Evolutionary conservation across 352 stramenopile genomes (phyloP).

Genomic region (Phytophthora cactorum): DNA sequence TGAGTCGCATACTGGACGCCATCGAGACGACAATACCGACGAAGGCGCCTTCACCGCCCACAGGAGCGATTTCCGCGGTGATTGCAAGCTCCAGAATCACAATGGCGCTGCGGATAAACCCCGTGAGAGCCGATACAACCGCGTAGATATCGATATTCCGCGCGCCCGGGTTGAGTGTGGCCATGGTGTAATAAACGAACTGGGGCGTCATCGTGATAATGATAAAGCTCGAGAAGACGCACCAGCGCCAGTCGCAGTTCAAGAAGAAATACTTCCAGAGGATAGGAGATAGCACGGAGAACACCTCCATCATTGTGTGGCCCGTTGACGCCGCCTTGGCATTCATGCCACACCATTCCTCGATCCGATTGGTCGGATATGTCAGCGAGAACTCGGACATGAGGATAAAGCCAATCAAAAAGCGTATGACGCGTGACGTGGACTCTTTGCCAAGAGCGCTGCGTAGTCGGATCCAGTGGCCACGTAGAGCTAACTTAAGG

Average conservation of each 20-base stretch:
- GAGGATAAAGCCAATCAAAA: slow-evolving; percentile 54
- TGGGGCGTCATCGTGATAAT: slow-evolving; percentile 41
- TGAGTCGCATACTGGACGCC: slow-evolving; percentile 42
- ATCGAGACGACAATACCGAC: slow-evolving; percentile 54
- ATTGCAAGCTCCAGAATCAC: slow-evolving; percentile 50
- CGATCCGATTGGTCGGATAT: slow-evolving; percentile 44
- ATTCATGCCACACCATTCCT: slow-evolving; percentile 51
- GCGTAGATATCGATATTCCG: slow-evolving; percentile 41
- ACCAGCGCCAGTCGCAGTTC: slow-evolving; percentile 47
- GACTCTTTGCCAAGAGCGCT: slow-evolving; percentile 40
- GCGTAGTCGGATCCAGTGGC: slow-evolving; percentile 47
- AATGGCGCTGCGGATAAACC: slow-evolving; percentile 42
- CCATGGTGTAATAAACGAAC: slow-evolving; percentile 38
- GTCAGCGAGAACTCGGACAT: slow-evolving; percentile 56
- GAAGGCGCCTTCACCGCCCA: slow-evolving; percentile 48
- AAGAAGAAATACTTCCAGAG: slow-evolving; percentile 42
- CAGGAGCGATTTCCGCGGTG: slow-evolving; percentile 48
- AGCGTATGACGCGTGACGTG: slow-evolving; percentile 43
- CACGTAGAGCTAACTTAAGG: slow-evolving; percentile 29
- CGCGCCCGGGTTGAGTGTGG: slow-evolving; percentile 27
- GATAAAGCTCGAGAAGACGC: slow-evolving; percentile 36
- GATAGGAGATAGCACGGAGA: slow-evolving; percentile 36
- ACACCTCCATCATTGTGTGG: slow-evolving; percentile 38
- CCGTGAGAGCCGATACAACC: slow-evolving; percentile 41
- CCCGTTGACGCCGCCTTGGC: slow-evolving; percentile 32